Base-by-base conservation (phyloP, 768 basidiomycete genomes). In the Rhodotorula babjevae region DNA sequence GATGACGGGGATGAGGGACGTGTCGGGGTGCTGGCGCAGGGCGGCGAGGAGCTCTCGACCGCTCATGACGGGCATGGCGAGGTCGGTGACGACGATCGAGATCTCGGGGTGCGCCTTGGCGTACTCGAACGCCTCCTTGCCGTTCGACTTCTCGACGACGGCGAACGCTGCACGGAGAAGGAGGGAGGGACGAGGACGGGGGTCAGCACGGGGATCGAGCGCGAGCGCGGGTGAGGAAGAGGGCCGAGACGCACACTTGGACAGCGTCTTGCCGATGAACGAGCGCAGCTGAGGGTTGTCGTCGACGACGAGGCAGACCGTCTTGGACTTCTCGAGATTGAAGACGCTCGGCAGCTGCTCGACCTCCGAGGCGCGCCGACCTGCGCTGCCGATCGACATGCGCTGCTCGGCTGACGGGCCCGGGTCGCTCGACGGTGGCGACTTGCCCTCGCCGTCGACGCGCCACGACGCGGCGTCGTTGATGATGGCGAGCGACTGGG, bases 81-180 rank as follows among this genome's bases (percentile, higher is more conserved):
- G 18, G 31, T 66, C 55, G 29, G 56, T 58, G 2, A 75, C 55
- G 44, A 75, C 50, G 47, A 75, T 63, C 23, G 52, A 62, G 42
- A 64, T 29, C 53, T 55, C 63, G 19, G 68, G 68, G 46, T 60
- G 36, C 2, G 14, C 16, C 36, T 61, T 46, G n/a, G 55, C 47
- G 65, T 67, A 70, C 12, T 70, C 68, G 66, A 74, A 66, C 25
- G 73, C 73, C 25, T 63, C 59, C 29, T 68, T 33, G 2, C 69
- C 63, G 23, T 71, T 57, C 1, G n/a, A 25, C 36, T 60, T 52
- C 6, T 64, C 61, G 14, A 68, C 63, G 60, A 71, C 69, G n/a
- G 63, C 58, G 63, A 58, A 75, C 6, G 21, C 59, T 60, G 59
- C 40, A 14, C 10, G 12, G 5, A n/a, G 42, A 14, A 14, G 42